Base-by-base conservation (phyloP, 179 eudicot genomes). In the Amaranthus tricolor region DNA sequence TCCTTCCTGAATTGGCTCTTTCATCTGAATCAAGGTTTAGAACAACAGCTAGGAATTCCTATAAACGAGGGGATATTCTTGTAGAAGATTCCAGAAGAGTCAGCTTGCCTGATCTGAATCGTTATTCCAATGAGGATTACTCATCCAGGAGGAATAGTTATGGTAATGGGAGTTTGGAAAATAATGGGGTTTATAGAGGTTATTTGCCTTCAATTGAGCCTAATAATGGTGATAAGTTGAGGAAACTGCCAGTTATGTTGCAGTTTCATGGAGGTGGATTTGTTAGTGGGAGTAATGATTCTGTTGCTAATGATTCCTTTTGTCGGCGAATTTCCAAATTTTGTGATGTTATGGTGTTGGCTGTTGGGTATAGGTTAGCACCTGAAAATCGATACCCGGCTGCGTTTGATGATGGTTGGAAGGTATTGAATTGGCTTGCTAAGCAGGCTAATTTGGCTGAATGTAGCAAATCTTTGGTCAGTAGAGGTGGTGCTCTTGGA, bases 401-500 rank as follows among this genome's bases (percentile, higher is more conserved):
- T 2, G 97, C 98, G 6, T 94, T 94, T 77, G 98, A 92, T 78
- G 98, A 94, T 71, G 98, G 98, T 62, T 78, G 96, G 87, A 92
- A 90, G 77, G 98, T 93, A 60, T 64, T 92, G 86, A 89, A 88
- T 86, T 94, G 98, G 98, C 83, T 94, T 74, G 89, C 89, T 2
- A 93, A 94, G 81, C 96, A 92, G 81, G 96, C 94, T 6, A 89
- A 94, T 87, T 85, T 94, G 82, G 98, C 97, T 0, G 98, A 94
- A 66, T 94, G 98, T 80, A 88, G 82, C 49, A 90, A 89, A 79
- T 84, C 94, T 3, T 82, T 89, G 73, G 65, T 66, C 14, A 83
- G 86, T 69, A 85, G 78, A 56, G 81, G 86, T 5, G 85, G 86
- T 71, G 75, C 78, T 7, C 77, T 85, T 11, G 81, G 84, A 14